These are phyloP conservation scores for Zostera marina DNA, from an alignment of 116 monocot genomes.

Conservation along the genomic window DNA sequence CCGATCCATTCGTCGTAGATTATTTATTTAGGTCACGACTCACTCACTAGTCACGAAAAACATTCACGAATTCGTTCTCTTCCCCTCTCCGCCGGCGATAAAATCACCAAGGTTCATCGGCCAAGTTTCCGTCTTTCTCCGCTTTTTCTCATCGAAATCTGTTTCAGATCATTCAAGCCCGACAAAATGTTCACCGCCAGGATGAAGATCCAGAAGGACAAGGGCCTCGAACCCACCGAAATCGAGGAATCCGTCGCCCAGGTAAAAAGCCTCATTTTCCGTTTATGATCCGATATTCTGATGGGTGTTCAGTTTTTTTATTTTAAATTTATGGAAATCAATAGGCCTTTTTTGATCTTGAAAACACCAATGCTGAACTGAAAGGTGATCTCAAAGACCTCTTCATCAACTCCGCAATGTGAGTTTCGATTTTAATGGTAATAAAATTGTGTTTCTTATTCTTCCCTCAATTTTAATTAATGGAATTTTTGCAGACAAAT, in stretches of 20 bases:
- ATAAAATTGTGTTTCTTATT: not conserved
- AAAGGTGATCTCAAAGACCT: conserved; percentile 89
- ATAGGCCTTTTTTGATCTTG: conserved; percentile 72
- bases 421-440: conserved; percentile 7
- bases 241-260: conserved; percentile 81
- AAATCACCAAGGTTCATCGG: too few species aligned
- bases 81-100: too few species aligned
- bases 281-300: too few species aligned
- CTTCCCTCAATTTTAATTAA: not conserved
- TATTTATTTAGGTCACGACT: too few species aligned
- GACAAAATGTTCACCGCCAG: conserved; percentile 60
- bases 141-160: too few species aligned
- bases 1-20: too few species aligned
- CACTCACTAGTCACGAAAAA: too few species aligned
- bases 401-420: conserved; percentile 70
- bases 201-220: conserved; percentile 78
- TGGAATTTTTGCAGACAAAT: conserved; percentile 31
- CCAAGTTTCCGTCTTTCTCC: too few species aligned
- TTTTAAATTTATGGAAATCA: not conserved
- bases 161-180: too few species aligned
- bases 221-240: conserved; percentile 52
- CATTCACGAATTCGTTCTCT: too few species aligned
- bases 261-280: conserved; percentile 14
- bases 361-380: conserved; percentile 60
- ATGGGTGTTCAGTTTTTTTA: not conserved